These are phyloP conservation scores for Talaromyces sp. DNA, from an alignment of 2,329 filamentous ascomycete genomes.

Conservation along the genomic window DNA sequence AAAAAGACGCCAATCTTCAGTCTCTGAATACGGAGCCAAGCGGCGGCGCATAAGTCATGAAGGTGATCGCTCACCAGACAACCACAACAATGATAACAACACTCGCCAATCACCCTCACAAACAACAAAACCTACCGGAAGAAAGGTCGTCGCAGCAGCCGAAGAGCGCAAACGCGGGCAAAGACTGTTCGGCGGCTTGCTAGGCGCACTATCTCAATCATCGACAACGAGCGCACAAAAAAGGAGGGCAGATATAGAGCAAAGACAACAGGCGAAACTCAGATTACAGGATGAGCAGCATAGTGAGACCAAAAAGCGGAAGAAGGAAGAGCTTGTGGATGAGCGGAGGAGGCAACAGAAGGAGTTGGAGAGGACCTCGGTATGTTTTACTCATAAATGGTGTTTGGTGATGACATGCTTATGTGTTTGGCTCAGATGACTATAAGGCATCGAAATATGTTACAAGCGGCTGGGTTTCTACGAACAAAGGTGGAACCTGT, in stretches of 20 bases:
- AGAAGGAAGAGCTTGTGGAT: conserved; percentile 58
- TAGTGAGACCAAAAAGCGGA: conserved; percentile 63
- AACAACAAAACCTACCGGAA: conserved; percentile 20
- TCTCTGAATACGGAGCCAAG: conserved; percentile 50
- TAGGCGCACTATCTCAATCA: conserved; percentile 74
- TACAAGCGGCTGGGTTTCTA: conserved; percentile 69
- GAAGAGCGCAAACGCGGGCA: conserved; percentile 83
- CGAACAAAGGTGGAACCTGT: conserved; percentile 67
- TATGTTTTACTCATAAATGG: conserved; percentile 45
- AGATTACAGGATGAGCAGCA: conserved; percentile 72
- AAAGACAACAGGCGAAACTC: conserved; percentile 73
- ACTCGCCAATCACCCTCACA: conserved; percentile 20
- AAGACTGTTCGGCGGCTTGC: conserved; percentile 77
- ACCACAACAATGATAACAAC: not conserved
- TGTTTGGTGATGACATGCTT: not conserved
- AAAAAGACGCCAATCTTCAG: conserved; percentile 56
- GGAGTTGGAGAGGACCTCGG: conserved; percentile 70
- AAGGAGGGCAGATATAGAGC: conserved; percentile 75
- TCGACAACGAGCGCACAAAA: conserved; percentile 61
- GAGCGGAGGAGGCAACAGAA: conserved; percentile 67
- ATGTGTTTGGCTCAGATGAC: conserved; percentile 57
- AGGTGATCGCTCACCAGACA: conserved; percentile 23
- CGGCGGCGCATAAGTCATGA: conserved; percentile 48
- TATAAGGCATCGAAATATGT: conserved; percentile 67
- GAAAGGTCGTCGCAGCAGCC: conserved; percentile 45